Evolutionary conservation across 306 rosid species (phyloP).

Genomic region (Inga oerstediana): DNA sequence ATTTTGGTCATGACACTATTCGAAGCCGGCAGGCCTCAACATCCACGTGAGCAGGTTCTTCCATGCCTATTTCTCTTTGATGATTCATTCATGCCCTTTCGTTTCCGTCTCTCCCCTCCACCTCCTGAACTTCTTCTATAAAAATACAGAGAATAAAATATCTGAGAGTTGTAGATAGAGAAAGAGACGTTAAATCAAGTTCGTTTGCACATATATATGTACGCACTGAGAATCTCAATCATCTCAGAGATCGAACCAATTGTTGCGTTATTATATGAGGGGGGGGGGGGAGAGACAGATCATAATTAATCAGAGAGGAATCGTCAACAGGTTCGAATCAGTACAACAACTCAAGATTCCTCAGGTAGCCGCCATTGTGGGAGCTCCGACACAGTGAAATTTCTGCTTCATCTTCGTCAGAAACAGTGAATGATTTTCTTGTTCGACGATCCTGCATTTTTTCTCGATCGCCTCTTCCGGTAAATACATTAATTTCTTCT

Average conservation of each 20-base stretch:
- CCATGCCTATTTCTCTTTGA: neutral
- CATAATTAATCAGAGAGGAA: neutral
- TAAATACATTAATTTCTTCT: neutral
- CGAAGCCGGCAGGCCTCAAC: neutral
- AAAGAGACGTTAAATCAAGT: neutral
- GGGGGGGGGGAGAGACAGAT: neutral
- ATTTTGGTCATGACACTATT: neutral
- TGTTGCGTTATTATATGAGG: neutral
- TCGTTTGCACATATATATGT: neutral
- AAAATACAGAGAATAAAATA: neutral
- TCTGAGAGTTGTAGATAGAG: neutral
- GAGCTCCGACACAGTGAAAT: neutral
- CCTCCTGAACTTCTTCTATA: neutral
- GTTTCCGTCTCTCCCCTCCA: neutral
- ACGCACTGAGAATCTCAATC: neutral
- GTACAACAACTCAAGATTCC: neutral
- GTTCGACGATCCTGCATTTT: neutral
- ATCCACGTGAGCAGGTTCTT: constrained; percentile 1
- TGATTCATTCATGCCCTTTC: neutral
- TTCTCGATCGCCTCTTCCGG: neutral
- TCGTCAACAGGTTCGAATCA: neutral
- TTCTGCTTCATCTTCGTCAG: neutral
- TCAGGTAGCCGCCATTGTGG: neutral
- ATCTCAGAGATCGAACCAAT: constrained; percentile 1
- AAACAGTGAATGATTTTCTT: neutral